Base-by-base conservation (phyloP, 2,329 filamentous ascomycete genomes). In the Arthrobotrys sinensis region DNA sequence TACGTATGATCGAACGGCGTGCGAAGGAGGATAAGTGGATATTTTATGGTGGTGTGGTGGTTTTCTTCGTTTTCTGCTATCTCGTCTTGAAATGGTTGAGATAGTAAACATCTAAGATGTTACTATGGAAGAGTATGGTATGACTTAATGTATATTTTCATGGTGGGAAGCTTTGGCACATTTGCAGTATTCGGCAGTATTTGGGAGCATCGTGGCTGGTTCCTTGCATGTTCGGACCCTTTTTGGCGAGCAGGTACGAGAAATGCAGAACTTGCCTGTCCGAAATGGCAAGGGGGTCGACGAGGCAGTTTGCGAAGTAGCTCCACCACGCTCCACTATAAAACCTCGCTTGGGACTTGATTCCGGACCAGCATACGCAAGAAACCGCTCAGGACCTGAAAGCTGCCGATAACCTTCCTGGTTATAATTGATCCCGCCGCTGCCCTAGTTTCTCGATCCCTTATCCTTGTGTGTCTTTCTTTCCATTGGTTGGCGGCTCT, bases 21-120 rank as follows among this genome's bases (percentile, higher is more conserved):
- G 94, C 96, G 63, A 92, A 90, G 84, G 92, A 98, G 86, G 96
- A 99, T 84, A 98, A 97, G 85, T 98, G 94, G 94, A 97, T 99
- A 40, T 99, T 99, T 84, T 92, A 92, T 88, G 92, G 87, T 0
- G 94, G 96, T 0, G 93, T 95, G 1, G 85, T 96, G 4, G 85
- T 96, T 40, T 99, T 99, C 84, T 92, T 98, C 82, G 83, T 89
- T 43, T 99, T 99, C 83, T 97, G 95, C 85, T 98, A 93, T 90
- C 85, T 96, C 80, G 94, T 97, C 70, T 83, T 99, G 83, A 92
- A 94, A 85, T 98, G 90, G 83, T 84, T 99, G 85, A 87, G 93
- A 83, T 95, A 85, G 87, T 4, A 19, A 6, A 43, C 5, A 3
- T 16, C 3, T 38, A 36, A 11, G 34, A 10, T 36, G 52, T 10